Evolutionary conservation across 192 early-diverging fungal genomes (phyloP), one percentile per base, ranked within the genome.

Genomic region (Gamsiella multidivaricata): DNA sequence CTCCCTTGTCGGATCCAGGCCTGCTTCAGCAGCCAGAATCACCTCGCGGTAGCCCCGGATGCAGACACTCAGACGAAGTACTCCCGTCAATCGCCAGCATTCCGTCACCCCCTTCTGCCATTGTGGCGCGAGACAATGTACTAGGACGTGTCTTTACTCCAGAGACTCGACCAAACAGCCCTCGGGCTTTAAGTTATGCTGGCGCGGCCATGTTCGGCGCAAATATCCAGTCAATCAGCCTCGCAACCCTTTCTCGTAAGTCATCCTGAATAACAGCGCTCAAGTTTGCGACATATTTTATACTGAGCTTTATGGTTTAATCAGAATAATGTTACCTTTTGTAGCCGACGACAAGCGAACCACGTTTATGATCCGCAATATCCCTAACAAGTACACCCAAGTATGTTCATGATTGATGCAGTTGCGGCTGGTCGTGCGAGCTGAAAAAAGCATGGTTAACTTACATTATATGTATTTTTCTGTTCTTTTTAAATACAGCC

Each of bases 281-380:
- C n/a, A n/a, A n/a, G 45, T 41, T 41, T 14, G 14, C 39, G 14
- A 10, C 39, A 41, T 41, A 41, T 7, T 41, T 14, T 41, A n/a
- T n/a, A n/a, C n/a, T n/a, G 37, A 39, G 37, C 37, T 39, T 39
- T 39, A 39, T 39, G 5, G 37, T 9, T 9, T 12, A 39, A 12
- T 5, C 37, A 12, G 7, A 39, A 5, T 9, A 39, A n/a, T n/a
- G n/a, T n/a, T n/a, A n/a, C n/a, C n/a, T n/a, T n/a, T n/a, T n/a
- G n/a, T n/a, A 78, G 91, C 84, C 8, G 46, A 61, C 8, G 93
- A 95, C 57, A 85, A 65, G 23, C 83, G 94, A 8, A 94, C 93
- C 0, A 94, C 94, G 0, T 91, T 92, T 65, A 95, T 95, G 94
- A 91, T 95, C 46, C 82, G 93, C 36, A 94, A 94, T 68, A 93